Evolutionary conservation across 177 flowering plant genomes (phyloP), one percentile per base, ranked within the genome.

Genomic region (Tripterygium wilfordii): DNA sequence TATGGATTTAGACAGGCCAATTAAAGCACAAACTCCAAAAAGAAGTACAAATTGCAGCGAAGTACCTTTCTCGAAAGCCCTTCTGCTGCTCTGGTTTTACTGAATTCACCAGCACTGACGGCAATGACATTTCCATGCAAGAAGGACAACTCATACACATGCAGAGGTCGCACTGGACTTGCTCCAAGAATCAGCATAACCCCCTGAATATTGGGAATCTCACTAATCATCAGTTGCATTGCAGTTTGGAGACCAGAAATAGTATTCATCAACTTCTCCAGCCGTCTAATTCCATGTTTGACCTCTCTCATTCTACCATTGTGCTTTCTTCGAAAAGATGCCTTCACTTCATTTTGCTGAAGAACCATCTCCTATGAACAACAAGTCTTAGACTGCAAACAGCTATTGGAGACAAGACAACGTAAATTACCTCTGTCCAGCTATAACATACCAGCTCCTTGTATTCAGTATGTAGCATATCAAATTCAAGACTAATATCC

Each of bases 11-110:
- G n/a, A n/a, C n/a, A n/a, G n/a, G n/a, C n/a, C n/a, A n/a, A n/a
- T n/a, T n/a, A n/a, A n/a, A n/a, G n/a, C n/a, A n/a, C n/a, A n/a
- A n/a, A n/a, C n/a, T n/a, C n/a, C n/a, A n/a, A n/a, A n/a, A n/a
- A n/a, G n/a, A 48, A 10, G 14, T 21, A 36, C 48, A 17, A 33
- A n/a, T n/a, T n/a, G n/a, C n/a, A n/a, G n/a, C n/a, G 48, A 49
- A 18, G 20, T 51, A 92, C 96, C 97, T 80, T 92, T 67, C 70
- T 80, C 7, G 91, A 86, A 48, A 92, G 70, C 37, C 65, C 70
- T 18, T 86, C 95, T 2, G 88, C 91, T 21, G 62, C 70, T 70
- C 45, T 84, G 62, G 46, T 76, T 53, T 67, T 80, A 17, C 47
- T 29, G 42, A 71, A 80, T 44, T 72, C 77, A 42, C 23, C 47